These are phyloP conservation scores for Nigrospora osmanthi DNA, from an alignment of 2,329 filamentous ascomycete species.

Conservation along the genomic window DNA sequence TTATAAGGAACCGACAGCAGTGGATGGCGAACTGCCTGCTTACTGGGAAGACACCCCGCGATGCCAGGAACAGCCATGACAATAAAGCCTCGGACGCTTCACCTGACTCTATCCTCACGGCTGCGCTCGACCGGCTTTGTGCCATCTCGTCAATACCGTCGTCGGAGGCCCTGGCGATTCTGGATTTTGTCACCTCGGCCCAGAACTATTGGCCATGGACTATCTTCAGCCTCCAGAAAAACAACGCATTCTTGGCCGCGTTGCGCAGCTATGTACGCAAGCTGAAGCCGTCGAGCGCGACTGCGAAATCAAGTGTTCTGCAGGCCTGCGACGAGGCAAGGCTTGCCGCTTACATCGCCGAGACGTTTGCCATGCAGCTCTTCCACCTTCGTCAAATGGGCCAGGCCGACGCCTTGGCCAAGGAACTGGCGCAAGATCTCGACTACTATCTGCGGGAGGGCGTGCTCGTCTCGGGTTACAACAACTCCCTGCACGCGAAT, in stretches of 20 bases:
- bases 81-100: conserved; percentile 42
- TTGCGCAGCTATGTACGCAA: conserved; percentile 62
- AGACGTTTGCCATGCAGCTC: conserved; percentile 85
- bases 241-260: conserved; percentile 64
- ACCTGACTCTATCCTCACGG: conserved; percentile 60
- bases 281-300: conserved; percentile 43
- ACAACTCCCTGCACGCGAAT: conserved; percentile 77
- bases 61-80: conserved; percentile 54
- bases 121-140: conserved; percentile 64
- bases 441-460: conserved; percentile 75
- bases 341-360: conserved; percentile 75
- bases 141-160: conserved; percentile 56
- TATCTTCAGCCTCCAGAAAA: conserved; percentile 69
- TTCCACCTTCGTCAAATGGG: conserved; percentile 77
- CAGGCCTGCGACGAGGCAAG: conserved; percentile 56
- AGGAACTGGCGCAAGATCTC: conserved; percentile 65
- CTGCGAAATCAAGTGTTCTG: conserved; percentile 45
- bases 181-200: conserved; percentile 80
- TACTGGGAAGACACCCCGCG: conserved; percentile 76
- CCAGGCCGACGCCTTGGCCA: conserved; percentile 56
- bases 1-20: conserved; percentile 85
- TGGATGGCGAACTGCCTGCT: conserved; percentile 94
- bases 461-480: conserved; percentile 74
- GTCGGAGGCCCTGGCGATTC: conserved; percentile 63
- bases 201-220: conserved; percentile 97